These are phyloP conservation scores for Tricholoma saponaceum DNA, from an alignment of 768 basidiomycete species.

Conservation along the genomic window DNA sequence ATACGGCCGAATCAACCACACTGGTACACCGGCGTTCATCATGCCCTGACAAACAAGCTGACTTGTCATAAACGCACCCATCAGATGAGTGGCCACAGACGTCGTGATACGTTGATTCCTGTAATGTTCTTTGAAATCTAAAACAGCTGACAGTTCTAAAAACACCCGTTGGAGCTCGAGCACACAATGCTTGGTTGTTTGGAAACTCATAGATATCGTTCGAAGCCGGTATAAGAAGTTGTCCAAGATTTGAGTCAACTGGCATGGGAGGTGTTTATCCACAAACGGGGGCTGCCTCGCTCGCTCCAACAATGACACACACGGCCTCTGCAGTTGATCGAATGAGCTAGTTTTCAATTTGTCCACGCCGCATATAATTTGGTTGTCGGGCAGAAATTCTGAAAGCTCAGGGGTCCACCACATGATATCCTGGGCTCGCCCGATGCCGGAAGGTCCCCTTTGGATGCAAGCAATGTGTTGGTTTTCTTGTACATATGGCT, in stretches of 20 bases:
- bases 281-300: background rate
- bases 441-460: background rate
- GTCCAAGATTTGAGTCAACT: background rate
- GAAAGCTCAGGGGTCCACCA: background rate
- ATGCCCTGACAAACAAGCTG: background rate
- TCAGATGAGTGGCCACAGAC: background rate
- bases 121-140: background rate
- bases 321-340: background rate
- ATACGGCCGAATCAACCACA: background rate
- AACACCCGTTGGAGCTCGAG: background rate
- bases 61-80: background rate
- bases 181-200: background rate
- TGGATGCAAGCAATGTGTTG: background rate
- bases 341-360: background rate
- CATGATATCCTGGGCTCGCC: background rate
- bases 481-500: background rate
- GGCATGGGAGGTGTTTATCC: background rate
- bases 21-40: background rate
- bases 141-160: background rate
- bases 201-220: background rate
- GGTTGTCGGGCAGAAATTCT: background rate
- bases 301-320: background rate
- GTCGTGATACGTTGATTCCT: background rate
- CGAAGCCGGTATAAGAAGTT: background rate
- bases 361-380: background rate